Evolutionary conservation across 805 yeast genomes (phyloP).

Genomic region (Peterozyma xylosa): DNA sequence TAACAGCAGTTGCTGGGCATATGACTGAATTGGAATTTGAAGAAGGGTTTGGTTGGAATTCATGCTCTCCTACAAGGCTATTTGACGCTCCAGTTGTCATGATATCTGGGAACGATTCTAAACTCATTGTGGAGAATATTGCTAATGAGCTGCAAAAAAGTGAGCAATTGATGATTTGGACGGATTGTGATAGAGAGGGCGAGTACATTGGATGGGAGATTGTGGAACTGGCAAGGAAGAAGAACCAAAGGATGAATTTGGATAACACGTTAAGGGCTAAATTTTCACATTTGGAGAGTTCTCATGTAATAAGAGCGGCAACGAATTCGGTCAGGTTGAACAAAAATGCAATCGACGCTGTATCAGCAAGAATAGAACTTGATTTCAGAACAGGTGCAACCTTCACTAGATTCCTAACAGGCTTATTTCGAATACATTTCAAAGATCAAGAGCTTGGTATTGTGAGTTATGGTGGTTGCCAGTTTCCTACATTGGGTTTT

Average conservation of each 20-base stretch:
- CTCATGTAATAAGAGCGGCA: constrained; percentile 74
- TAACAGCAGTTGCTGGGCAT: constrained; percentile 94
- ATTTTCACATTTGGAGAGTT: constrained; percentile 79
- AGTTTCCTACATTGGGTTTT: constrained; percentile 94
- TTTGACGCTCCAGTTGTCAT: constrained; percentile 65
- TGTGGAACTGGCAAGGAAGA: constrained; percentile 53
- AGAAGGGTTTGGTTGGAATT: constrained; percentile 56
- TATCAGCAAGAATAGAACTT: constrained; percentile 74
- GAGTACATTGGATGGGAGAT: constrained; percentile 89
- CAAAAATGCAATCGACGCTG: constrained; percentile 71
- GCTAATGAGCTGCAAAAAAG: constrained; percentile 52
- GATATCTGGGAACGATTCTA: constrained; percentile 29
- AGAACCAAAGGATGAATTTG: constrained; percentile 37
- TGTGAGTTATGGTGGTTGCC: constrained; percentile 88
- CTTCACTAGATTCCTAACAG: constrained; percentile 75
- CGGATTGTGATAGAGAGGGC: constrained; percentile 97
- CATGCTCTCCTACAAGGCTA: constrained; percentile 52
- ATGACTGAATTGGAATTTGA: constrained; percentile 60
- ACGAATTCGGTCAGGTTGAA: constrained; percentile 57
- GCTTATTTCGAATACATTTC: constrained; percentile 23
- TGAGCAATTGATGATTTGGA: constrained; percentile 82
- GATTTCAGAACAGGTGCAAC: constrained; percentile 87
- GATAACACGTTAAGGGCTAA: constrained; percentile 62
- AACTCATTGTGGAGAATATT: constrained; percentile 54
- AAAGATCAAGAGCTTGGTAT: constrained; percentile 11